Percentiles rank a stretch among this genome's conserved stretches.
Evolutionary conservation across 352 stramenopile species (phyloP).

Genomic region (Phytophthora hibernalis): DNA sequence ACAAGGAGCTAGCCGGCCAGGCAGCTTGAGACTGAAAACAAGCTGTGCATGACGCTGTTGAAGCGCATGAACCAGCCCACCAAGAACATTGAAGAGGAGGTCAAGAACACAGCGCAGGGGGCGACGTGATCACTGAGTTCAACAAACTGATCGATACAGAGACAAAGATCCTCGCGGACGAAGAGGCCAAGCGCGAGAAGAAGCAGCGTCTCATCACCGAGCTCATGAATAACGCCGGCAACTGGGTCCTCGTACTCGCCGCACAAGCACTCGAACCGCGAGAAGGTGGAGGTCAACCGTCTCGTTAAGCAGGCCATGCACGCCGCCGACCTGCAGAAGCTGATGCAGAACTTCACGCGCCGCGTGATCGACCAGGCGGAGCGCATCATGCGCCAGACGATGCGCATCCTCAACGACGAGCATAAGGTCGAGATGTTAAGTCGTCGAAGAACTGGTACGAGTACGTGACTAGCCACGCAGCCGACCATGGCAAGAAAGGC

Average conservation of each 20-base stretch:
- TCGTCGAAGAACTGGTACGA: slow-evolving; percentile 91
- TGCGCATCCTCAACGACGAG: slow-evolving; percentile 89
- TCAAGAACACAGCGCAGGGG: slow-evolving; percentile 76
- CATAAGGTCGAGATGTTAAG: slow-evolving; percentile 94
- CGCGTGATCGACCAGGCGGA: slow-evolving; percentile 91
- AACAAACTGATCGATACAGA: slow-evolving; percentile 74
- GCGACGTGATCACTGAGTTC: slow-evolving; percentile 78
- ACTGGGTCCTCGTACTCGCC: slow-evolving; percentile 87
- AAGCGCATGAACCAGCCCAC: slow-evolving; percentile 88
- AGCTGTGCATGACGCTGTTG: slow-evolving; percentile 80
- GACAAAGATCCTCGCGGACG: slow-evolving; percentile 77
- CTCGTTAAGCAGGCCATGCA: slow-evolving; percentile 86
- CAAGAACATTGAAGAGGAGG: slow-evolving; percentile 77
- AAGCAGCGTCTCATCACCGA: slow-evolving; percentile 88
- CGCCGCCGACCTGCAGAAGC: slow-evolving; percentile 84
- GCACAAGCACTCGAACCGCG: slow-evolving; percentile 86
- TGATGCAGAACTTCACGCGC: slow-evolving; percentile 91
- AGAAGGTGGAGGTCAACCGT: slow-evolving; percentile 87
- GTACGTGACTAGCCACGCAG: slow-evolving; percentile 81
- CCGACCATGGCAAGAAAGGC: slow-evolving; percentile 86
- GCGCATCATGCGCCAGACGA: slow-evolving; percentile 91
- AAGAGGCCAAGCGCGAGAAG: slow-evolving; percentile 87
- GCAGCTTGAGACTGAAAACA: slow-evolving; percentile 83
- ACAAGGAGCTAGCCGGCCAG: slow-evolving; percentile 86
- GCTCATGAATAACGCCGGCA: slow-evolving; percentile 88